These are phyloP conservation scores for Boletus fagicola DNA, from an alignment of 768 basidiomycete species.

Conservation along the genomic window DNA sequence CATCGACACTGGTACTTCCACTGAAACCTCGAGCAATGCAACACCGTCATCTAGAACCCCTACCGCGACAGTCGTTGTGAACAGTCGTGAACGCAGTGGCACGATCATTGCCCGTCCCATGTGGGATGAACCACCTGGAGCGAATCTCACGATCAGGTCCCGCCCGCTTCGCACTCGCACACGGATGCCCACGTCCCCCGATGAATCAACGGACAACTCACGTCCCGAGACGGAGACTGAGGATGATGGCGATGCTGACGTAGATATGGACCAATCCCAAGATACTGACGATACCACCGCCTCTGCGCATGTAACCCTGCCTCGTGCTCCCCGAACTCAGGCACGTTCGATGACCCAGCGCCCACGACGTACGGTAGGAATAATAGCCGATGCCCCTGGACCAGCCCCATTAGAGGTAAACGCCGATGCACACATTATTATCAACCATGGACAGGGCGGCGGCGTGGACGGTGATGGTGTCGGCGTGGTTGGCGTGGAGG, in stretches of 20 bases:
- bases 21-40: constrained; percentile 57
- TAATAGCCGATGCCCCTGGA: constrained; percentile 40
- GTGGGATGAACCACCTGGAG: constrained; percentile 46
- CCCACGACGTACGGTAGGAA: constrained; percentile 46
- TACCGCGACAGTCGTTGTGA: constrained; percentile 57
- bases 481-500: constrained; percentile 54
- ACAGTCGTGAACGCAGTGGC: constrained; percentile 67
- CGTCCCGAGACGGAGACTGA: constrained; percentile 77
- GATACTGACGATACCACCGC: constrained; percentile 33
- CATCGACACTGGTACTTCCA: constrained; percentile 60
- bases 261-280: constrained; percentile 47
- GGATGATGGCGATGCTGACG: constrained; percentile 61
- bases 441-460: constrained; percentile 44
- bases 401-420: constrained; percentile 40
- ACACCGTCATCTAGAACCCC: constrained; percentile 65
- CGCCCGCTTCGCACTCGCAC: constrained; percentile 33
- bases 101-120: constrained; percentile 67
- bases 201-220: constrained; percentile 48
- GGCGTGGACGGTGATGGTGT: constrained; percentile 44
- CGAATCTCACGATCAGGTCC: constrained; percentile 27
- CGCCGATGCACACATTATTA: constrained; percentile 51
- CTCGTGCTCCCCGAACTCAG: constrained; percentile 27
- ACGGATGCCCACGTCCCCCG: constrained; percentile 38
- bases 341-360: constrained; percentile 36
- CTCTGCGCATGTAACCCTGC: constrained; percentile 31